phyloP scores from a whole-genome alignment of 495 filamentous ascomycete genomes.

The Parathielavia appendiculata region DNA sequence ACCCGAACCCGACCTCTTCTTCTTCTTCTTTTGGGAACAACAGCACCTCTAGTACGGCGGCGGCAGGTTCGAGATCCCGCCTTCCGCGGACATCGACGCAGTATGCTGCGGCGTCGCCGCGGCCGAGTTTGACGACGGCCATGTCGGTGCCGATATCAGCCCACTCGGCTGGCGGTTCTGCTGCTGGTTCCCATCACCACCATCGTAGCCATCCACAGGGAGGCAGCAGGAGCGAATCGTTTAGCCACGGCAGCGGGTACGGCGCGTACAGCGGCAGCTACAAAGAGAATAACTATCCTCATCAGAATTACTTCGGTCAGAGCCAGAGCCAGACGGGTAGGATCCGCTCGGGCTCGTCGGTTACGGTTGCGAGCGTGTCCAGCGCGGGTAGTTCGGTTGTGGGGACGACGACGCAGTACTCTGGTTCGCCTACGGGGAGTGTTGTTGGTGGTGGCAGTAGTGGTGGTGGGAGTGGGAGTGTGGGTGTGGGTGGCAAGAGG shows the following conservation, averaged over 20 bases:
- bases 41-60: neutral
- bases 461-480: neutral
- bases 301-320: neutral
- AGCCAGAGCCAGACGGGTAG: slow-evolving; percentile 5
- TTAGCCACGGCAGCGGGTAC: neutral
- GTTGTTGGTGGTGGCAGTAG: neutral
- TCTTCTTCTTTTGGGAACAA: neutral
- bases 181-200: neutral
- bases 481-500: slow-evolving; percentile 2
- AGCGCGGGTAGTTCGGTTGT: neutral
- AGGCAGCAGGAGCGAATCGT: slow-evolving; percentile 7
- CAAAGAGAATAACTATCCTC: slow-evolving; percentile 5
- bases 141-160: slow-evolving; percentile 16
- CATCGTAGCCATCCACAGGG: no score
- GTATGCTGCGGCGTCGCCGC: slow-evolving; percentile 14
- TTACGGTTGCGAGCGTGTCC: slow-evolving; percentile 3
- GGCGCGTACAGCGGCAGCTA: slow-evolving; percentile 1
- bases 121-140: slow-evolving; percentile 31
- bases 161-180: neutral
- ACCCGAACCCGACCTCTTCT: neutral
- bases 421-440: slow-evolving; percentile 21
- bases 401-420: slow-evolving; percentile 8
- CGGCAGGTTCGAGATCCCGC: slow-evolving; percentile 25
- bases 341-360: slow-evolving; percentile 16
- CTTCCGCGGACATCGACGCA: slow-evolving; percentile 37